A percentile compares a stretch with the other conserved stretches of the same genome.
Evolutionary conservation across 1,284 basidiomycete species (phyloP).

Genomic region (Cutaneotrichosporon spelunceum): DNA sequence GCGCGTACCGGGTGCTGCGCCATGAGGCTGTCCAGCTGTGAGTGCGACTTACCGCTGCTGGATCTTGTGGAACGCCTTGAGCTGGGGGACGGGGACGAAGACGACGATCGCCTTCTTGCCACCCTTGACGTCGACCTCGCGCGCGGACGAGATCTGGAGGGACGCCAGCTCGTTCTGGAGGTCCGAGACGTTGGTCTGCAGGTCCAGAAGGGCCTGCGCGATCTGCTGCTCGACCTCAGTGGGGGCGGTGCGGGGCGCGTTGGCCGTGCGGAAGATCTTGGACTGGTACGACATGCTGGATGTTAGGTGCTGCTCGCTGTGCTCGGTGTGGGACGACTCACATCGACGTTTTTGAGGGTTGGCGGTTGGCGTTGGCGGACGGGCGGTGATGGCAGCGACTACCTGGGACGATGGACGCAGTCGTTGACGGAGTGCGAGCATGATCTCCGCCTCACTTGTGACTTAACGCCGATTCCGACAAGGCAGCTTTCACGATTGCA

Average conservation of each 20-base stretch:
- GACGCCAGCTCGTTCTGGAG: conserved; percentile 94
- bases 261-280: conserved; percentile 48
- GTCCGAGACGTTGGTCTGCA: conserved; percentile 97
- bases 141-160: conserved; percentile 95
- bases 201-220: conserved; percentile 94
- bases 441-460: background rate
- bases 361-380: conserved; percentile 4
- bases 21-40: conserved; percentile 3
- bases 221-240: conserved; percentile 90
- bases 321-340: background rate
- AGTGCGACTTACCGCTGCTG: conserved; percentile 79
- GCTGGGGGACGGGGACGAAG: conserved; percentile 95
- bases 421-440: background rate
- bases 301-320: background rate
- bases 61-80: conserved; percentile 99
- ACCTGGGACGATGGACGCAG: background rate
- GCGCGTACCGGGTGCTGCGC: conserved; percentile 12
- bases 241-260: conserved; percentile 83
- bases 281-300: conserved; percentile 24
- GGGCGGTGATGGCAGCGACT: background rate
- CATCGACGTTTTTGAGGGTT: conserved; percentile 15
- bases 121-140: conserved; percentile 98
- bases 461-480: background rate
- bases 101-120: conserved; percentile 99
- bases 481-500: background rate